Conservation (phyloP, 768 basidiomycete species). For the Macrocybe gigantea region DNA sequence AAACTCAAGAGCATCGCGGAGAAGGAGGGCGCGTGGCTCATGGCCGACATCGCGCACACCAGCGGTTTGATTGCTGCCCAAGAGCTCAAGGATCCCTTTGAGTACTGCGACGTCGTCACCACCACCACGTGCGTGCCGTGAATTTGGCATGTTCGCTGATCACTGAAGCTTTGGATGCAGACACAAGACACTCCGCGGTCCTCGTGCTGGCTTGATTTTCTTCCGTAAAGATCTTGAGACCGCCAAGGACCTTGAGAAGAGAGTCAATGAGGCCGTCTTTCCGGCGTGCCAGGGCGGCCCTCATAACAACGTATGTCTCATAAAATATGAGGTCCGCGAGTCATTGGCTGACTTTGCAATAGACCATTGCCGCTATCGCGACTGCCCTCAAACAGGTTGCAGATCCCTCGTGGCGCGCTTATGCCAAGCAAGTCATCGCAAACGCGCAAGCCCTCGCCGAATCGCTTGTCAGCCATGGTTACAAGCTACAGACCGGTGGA, state of each 20-base stretch:
- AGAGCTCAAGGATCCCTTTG: constrained; percentile 88
- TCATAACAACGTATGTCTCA: constrained; percentile 83
- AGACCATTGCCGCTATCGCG: constrained; percentile 95
- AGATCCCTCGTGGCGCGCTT: constrained; percentile 83
- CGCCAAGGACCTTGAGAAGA: constrained; percentile 85
- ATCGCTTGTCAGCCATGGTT: constrained; percentile 70
- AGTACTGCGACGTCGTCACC: constrained; percentile 95
- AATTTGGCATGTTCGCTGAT: neutral
- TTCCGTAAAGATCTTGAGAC: constrained; percentile 90
- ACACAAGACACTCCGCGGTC: constrained; percentile 98
- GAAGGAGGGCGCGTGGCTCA: constrained; percentile 85
- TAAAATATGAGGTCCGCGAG: too few relatives aligned
- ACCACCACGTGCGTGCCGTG: constrained; percentile 76
- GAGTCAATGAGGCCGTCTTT: constrained; percentile 98
- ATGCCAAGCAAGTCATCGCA: constrained; percentile 91
- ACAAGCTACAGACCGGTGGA: constrained; percentile 95
- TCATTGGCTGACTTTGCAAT: neutral
- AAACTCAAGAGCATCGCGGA: constrained; percentile 75
- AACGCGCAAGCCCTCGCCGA: constrained; percentile 79
- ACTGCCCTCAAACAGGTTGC: constrained; percentile 89
- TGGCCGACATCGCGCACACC: constrained; percentile 98
- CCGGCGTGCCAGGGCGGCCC: constrained; percentile 99
- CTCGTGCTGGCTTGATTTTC: constrained; percentile 97
- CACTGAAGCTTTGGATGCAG: constrained; percentile 26
- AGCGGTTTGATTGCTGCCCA: constrained; percentile 91